These are phyloP conservation scores for Emergomyces orientalis DNA, from an alignment of 2,329 filamentous ascomycete genomes.

Conservation along the genomic window DNA sequence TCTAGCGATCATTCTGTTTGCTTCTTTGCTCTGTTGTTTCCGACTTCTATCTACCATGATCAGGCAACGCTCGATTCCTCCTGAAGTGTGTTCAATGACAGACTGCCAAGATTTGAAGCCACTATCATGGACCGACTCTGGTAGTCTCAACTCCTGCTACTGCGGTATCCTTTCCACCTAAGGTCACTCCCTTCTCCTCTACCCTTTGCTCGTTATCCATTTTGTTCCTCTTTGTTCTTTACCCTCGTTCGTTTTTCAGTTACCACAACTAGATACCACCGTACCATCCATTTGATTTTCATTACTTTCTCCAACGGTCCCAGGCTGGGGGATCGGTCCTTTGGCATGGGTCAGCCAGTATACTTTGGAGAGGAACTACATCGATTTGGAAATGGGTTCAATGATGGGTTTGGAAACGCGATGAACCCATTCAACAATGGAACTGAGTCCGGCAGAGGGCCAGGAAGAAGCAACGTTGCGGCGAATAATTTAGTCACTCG, in stretches of 20 bases:
- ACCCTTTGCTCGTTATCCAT: neutral
- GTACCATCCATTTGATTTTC: neutral
- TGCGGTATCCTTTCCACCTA: neutral
- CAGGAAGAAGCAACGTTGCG: neutral
- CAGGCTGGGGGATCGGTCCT: neutral
- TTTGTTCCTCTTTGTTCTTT: neutral
- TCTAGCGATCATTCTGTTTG: neutral
- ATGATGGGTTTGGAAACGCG: neutral
- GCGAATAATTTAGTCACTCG: constrained; percentile 6
- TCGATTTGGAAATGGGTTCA: neutral
- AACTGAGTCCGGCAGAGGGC: neutral
- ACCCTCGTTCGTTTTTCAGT: neutral
- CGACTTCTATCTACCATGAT: neutral
- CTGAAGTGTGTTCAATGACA: neutral
- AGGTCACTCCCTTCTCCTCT: neutral
- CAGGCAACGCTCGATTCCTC: neutral
- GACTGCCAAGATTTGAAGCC: neutral
- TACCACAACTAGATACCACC: neutral
- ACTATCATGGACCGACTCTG: neutral
- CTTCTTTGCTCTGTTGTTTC: neutral
- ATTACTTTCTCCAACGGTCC: neutral
- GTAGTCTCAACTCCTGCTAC: neutral
- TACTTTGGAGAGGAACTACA: neutral
- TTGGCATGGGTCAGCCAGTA: neutral
- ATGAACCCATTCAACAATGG: constrained; percentile 2